These are phyloP conservation scores for Schrenkiella parvula DNA, from an alignment of 345 rosid species.

Conservation along the genomic window DNA sequence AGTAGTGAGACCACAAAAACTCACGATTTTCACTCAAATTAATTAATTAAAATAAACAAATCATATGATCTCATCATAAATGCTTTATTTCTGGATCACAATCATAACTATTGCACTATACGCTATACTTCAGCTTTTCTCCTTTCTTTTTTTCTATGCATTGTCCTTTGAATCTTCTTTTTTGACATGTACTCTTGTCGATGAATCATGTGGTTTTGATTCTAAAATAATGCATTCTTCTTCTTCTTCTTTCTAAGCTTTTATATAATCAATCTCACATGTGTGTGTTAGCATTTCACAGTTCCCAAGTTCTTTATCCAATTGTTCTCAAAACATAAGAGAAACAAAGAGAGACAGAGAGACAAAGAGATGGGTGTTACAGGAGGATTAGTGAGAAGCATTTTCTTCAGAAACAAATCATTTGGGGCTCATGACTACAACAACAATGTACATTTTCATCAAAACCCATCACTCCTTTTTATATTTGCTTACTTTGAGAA, in stretches of 20 bases:
- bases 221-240: conserved; percentile 21
- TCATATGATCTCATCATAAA: no score
- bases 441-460: conserved; percentile 34
- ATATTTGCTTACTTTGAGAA: neutral
- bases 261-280: conserved; percentile 24
- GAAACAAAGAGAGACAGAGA: neutral
- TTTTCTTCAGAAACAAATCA: conserved; percentile 63
- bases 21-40: conserved; percentile 10
- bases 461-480: neutral
- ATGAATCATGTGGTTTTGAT: conserved; percentile 30
- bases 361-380: conserved; percentile 64
- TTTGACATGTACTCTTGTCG: neutral
- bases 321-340: neutral
- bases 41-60: neutral
- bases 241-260: neutral
- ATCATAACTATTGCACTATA: conserved; percentile 29
- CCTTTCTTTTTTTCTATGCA: neutral
- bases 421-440: conserved; percentile 38
- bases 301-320: conserved; percentile 18
- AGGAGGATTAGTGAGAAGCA: conserved; percentile 60
- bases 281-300: conserved; percentile 23
- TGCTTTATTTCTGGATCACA: conserved; percentile 36
- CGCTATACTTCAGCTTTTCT: conserved; percentile 19
- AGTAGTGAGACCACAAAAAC: conserved; percentile 22
- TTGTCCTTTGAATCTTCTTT: neutral